Conservation (phyloP, 805 yeast genomes). For the Alloascoidea africana region DNA sequence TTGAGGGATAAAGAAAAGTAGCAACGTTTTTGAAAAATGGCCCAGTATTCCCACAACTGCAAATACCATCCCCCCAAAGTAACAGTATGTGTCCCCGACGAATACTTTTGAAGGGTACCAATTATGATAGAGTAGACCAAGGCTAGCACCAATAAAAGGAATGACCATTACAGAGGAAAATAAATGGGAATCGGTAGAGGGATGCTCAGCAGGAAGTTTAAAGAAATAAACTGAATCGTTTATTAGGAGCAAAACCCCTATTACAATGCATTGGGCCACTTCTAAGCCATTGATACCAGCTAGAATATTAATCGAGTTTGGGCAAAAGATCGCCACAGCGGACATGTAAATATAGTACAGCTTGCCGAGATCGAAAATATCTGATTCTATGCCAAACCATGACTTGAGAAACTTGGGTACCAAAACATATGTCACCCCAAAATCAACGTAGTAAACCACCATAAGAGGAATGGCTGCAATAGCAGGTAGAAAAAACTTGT, state of each 20-base stretch:
- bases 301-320: conserved; percentile 86
- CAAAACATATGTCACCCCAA: conserved; percentile 78
- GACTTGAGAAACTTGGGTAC: conserved; percentile 55
- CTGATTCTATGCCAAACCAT: conserved; percentile 21
- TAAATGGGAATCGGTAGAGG: conserved; percentile 69
- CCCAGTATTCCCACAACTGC: conserved; percentile 95
- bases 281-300: conserved; percentile 97
- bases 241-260: conserved; percentile 52
- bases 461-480: conserved; percentile 85
- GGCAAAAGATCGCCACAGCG: conserved; percentile 81
- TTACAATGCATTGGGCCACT: conserved; percentile 83
- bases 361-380: conserved; percentile 56
- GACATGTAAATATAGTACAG: conserved; percentile 86
- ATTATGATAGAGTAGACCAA: conserved; percentile 63
- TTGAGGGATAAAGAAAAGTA: conserved; percentile 82
- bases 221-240: conserved; percentile 63
- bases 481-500: conserved; percentile 90
- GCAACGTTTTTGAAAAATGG: conserved; percentile 86
- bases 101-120: conserved; percentile 89
- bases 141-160: conserved; percentile 78
- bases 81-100: conserved; percentile 97
- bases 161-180: conserved; percentile 65
- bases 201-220: conserved; percentile 24
- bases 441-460: conserved; percentile 85
- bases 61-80: conserved; percentile 96